Conservation (phyloP, 768 basidiomycete species). For the Suillus decipiens region DNA sequence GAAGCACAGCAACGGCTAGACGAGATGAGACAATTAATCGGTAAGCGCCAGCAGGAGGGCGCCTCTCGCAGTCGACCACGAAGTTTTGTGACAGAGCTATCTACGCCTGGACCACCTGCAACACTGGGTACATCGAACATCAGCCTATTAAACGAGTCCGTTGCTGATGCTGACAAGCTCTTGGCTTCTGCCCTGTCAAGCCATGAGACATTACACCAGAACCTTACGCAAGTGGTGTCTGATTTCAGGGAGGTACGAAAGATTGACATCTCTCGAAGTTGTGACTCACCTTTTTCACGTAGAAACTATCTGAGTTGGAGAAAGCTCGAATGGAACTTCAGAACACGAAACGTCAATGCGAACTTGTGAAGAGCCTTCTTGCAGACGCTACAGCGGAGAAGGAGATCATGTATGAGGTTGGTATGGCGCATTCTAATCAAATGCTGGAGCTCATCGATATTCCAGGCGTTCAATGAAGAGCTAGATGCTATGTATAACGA, state of each 20-base stretch:
- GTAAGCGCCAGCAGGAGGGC: conserved; percentile 54
- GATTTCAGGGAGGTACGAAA: conserved; percentile 60
- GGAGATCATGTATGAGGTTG: conserved; percentile 90
- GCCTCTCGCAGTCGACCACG: conserved; percentile 51
- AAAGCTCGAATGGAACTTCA: conserved; percentile 64
- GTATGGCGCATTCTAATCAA: conserved; percentile 20
- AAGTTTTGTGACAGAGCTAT: conserved; percentile 30
- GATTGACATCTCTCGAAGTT: not conserved
- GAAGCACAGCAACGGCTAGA: conserved; percentile 79
- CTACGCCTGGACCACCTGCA: conserved; percentile 20
- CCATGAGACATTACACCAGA: conserved; percentile 56
- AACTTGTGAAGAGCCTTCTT: conserved; percentile 75
- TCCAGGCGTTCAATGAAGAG: conserved; percentile 91
- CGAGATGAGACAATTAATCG: conserved; percentile 80
- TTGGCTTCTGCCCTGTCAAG: conserved; percentile 51
- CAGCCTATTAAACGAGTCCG: conserved; percentile 47
- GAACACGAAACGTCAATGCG: conserved; percentile 71
- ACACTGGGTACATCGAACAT: conserved; percentile 17
- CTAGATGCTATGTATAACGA: conserved; percentile 91
- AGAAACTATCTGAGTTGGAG: conserved; percentile 69
- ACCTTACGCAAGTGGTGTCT: conserved; percentile 48
- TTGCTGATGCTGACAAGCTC: conserved; percentile 58
- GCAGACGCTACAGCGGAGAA: conserved; percentile 82
- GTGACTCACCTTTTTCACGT: conserved; percentile 7
- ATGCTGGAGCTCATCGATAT: conserved; percentile 8